phyloP scores from a whole-genome alignment of 2,329 filamentous ascomycete species.

The Phaeosphaeria sp. region DNA sequence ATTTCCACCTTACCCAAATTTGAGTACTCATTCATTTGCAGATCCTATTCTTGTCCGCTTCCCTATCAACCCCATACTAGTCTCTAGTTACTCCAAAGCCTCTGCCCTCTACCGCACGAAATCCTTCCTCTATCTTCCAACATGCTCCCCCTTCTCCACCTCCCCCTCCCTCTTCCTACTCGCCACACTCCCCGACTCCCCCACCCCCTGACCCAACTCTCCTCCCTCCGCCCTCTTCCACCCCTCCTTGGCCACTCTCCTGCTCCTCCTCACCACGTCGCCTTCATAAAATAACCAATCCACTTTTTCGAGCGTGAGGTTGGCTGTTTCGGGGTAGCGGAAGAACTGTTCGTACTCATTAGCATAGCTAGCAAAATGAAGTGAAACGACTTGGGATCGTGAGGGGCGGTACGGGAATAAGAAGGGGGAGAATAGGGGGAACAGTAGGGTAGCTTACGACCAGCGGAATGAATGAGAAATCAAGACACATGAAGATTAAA shows the following conservation, averaged over 20 bases:
- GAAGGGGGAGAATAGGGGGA: too few relatives aligned
- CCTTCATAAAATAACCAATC: conserved; percentile 44
- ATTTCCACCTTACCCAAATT: too few relatives aligned
- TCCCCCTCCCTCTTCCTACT: conserved; percentile 18
- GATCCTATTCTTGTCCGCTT: too few relatives aligned
- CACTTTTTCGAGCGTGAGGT: conserved; percentile 46
- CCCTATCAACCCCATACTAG: too few relatives aligned
- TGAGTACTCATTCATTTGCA: too few relatives aligned
- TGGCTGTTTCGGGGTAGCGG: conserved; percentile 46
- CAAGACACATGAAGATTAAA: conserved; percentile 60
- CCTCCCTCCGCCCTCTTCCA: conserved; percentile 26
- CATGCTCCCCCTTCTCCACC: conserved; percentile 15
- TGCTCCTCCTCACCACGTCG: conserved; percentile 30
- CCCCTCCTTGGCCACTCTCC: conserved; percentile 31
- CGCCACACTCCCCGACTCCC: conserved; percentile 20
- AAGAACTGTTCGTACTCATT: conserved; percentile 50
- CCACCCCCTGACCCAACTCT: conserved; percentile 6
- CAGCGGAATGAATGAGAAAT: conserved; percentile 55
- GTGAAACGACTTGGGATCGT: too few relatives aligned
- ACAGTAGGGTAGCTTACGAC: too few relatives aligned
- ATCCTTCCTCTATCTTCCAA: neutral
- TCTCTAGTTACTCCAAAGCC: too few relatives aligned
- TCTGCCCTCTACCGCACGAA: neutral
- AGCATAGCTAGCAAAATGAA: conserved; percentile 4
- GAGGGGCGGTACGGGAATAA: too few relatives aligned